Percentiles rank a stretch among this genome's conserved stretches.
phyloP scores from a whole-genome alignment of 768 basidiomycete species.

The Calocybe gangraenosa region DNA sequence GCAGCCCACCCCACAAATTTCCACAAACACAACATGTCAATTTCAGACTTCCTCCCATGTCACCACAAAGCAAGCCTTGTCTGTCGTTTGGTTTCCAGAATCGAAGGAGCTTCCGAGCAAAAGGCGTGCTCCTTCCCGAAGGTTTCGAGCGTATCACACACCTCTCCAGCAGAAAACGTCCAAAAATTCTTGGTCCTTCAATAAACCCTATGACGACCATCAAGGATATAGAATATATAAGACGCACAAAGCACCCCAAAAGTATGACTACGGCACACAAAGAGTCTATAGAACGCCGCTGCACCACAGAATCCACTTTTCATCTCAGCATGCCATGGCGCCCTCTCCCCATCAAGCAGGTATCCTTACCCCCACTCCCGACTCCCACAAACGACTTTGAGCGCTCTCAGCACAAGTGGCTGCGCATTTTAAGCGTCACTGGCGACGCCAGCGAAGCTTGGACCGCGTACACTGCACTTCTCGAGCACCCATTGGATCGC shows the following conservation, averaged over 20 bases:
- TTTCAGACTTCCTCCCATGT: conserved; percentile 5
- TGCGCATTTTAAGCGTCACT: conserved; percentile 18
- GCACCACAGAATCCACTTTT: too few relatives aligned
- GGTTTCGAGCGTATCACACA: conserved; percentile 1
- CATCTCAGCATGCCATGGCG: conserved; percentile 21
- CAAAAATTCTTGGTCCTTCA: background rate
- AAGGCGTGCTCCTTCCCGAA: background rate
- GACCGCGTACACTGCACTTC: conserved; percentile 37
- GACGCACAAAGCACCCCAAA: too few relatives aligned
- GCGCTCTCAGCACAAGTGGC: conserved; percentile 13
- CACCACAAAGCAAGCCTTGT: background rate
- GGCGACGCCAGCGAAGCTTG: conserved; percentile 27
- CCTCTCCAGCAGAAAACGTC: background rate
- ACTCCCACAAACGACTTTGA: conserved; percentile 6
- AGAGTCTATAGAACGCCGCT: too few relatives aligned
- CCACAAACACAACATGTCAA: background rate
- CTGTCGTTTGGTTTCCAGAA: background rate
- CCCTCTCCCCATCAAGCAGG: conserved; percentile 10
- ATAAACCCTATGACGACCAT: too few relatives aligned
- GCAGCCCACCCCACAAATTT: background rate
- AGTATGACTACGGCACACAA: too few relatives aligned
- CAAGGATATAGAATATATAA: too few relatives aligned
- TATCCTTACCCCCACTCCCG: conserved; percentile 1
- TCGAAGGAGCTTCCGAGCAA: background rate
- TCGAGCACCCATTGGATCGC: conserved; percentile 22